phyloP scores from a whole-genome alignment of 75 land plant species.

The Sequoiadendron giganteum region DNA sequence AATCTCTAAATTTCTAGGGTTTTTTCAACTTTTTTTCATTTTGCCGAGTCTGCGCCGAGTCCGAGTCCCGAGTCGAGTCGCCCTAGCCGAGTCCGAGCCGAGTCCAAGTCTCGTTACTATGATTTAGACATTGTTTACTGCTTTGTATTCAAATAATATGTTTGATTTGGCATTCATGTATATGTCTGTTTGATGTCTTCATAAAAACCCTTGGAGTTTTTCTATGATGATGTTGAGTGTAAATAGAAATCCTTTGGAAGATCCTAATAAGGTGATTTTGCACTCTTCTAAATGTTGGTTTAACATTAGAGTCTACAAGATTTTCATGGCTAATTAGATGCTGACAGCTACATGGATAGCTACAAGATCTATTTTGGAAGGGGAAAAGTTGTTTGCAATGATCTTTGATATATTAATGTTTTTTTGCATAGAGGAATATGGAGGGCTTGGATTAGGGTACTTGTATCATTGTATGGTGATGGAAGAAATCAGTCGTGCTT shows the following conservation, averaged over 20 bases:
- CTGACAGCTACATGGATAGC: not conserved
- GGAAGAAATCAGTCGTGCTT: constrained; percentile 99
- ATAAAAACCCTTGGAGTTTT: not conserved
- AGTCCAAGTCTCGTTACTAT: too few relatives aligned
- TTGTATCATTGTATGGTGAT: constrained; percentile 93
- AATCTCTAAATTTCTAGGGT: too few relatives aligned
- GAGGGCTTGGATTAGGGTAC: constrained; percentile 95
- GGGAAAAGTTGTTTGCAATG: not conserved
- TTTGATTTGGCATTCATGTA: not conserved
- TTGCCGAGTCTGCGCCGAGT: too few relatives aligned
- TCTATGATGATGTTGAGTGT: not conserved
- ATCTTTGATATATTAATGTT: not conserved
- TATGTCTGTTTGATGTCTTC: not conserved
- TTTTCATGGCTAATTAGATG: not conserved
- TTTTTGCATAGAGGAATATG: constrained; percentile 75
- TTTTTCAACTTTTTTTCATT: too few relatives aligned
- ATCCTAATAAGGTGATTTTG: not conserved
- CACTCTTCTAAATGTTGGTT: not conserved
- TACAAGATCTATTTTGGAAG: not conserved
- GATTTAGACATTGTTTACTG: constrained; percentile 36
- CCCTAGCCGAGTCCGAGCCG: too few relatives aligned
- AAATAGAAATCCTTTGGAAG: not conserved
- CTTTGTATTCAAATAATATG: not conserved
- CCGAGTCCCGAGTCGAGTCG: too few relatives aligned
- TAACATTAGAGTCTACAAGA: not conserved